A percentile compares a stretch with the other conserved stretches of the same genome.
These are phyloP conservation scores for Hypoxylon lenormandii DNA, from an alignment of 495 filamentous ascomycete species.

Conservation along the genomic window DNA sequence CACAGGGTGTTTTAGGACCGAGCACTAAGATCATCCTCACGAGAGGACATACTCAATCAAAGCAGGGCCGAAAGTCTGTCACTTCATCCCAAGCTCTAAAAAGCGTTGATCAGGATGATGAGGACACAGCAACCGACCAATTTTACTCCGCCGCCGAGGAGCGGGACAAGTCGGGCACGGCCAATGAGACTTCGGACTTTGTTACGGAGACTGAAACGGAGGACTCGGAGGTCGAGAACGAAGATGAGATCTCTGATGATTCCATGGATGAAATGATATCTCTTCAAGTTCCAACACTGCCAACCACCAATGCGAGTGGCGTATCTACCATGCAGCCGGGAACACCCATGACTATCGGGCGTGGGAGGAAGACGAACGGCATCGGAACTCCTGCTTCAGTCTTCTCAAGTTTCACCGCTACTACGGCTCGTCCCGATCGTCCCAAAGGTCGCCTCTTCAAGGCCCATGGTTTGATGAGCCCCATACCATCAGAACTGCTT, in stretches of 20 bases:
- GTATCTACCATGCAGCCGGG: constrained; percentile 78
- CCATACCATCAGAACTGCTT: constrained; percentile 80
- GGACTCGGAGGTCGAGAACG: constrained; percentile 69
- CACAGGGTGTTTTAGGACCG: constrained; percentile 82
- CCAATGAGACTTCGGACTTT: constrained; percentile 58
- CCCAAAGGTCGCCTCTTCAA: constrained; percentile 74
- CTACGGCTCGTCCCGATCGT: constrained; percentile 76
- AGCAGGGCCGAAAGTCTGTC: constrained; percentile 52
- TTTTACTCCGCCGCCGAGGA: constrained; percentile 91
- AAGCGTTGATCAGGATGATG: constrained; percentile 75
- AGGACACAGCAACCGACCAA: constrained; percentile 84
- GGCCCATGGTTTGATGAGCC: constrained; percentile 76
- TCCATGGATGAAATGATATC: constrained; percentile 86
- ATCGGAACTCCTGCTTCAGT: constrained; percentile 82
- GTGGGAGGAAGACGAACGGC: constrained; percentile 72
- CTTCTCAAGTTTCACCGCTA: constrained; percentile 83
- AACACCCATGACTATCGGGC: constrained; percentile 74
- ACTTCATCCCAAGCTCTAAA: constrained; percentile 60
- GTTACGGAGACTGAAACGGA: constrained; percentile 69
- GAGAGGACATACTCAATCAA: constrained; percentile 64
- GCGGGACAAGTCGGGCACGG: constrained; percentile 59
- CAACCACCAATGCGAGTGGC: constrained; percentile 72
- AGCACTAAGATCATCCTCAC: constrained; percentile 76
- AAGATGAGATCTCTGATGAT: constrained; percentile 77
- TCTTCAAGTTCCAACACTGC: constrained; percentile 79